Percentiles rank a stretch among this genome's conserved stretches.
Evolutionary conservation across 306 rosid species (phyloP).

Genomic region (Begonia loranthoides): DNA sequence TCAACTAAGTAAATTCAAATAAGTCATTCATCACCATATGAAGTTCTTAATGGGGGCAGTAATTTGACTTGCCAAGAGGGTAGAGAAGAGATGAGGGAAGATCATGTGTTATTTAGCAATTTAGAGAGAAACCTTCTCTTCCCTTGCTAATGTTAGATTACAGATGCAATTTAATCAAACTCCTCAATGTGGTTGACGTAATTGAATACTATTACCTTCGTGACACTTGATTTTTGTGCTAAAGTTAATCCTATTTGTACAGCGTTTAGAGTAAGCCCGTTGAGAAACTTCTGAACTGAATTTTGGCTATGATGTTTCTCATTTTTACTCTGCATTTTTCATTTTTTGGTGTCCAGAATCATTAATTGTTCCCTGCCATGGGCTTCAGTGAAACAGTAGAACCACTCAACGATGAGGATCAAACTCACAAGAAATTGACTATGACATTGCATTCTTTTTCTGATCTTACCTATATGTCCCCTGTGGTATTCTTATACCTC

Average conservation of each 20-base stretch:
- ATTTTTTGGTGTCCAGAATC: neutral
- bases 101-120: too few species aligned
- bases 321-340: too few species aligned
- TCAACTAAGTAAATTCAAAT: too few species aligned
- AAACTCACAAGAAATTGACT: constrained; percentile 17
- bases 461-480: constrained; percentile 55
- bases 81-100: too few species aligned
- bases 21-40: too few species aligned
- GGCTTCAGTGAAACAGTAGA: constrained; percentile 37
- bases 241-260: neutral
- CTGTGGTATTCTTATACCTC: constrained; percentile 62
- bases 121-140: too few species aligned
- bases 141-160: too few species aligned
- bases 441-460: constrained; percentile 55
- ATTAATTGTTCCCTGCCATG: constrained; percentile 24
- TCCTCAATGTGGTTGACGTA: too few species aligned
- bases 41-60: too few species aligned
- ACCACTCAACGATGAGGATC: constrained; percentile 13
- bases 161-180: too few species aligned
- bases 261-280: neutral
- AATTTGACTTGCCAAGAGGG: too few species aligned
- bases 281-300: neutral
- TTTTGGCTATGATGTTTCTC: neutral
- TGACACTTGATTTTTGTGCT: neutral
- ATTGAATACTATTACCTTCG: neutral